Evolutionary conservation across 1,139 yeast species (phyloP), one percentile per base, ranked within the genome.

Genomic region (Yamadazyma buinensis): DNA sequence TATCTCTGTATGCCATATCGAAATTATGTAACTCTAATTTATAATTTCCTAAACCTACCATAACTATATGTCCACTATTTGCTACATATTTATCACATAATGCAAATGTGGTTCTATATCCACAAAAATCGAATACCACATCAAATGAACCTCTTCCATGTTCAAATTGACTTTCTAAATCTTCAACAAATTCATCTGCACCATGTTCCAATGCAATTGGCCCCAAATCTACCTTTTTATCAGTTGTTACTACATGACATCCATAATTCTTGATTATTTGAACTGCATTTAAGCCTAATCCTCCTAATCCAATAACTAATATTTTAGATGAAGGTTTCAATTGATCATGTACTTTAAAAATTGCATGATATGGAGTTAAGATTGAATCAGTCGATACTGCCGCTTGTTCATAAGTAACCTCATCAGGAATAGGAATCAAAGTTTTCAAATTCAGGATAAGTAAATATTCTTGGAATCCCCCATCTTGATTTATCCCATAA

Each of bases 371-470:
- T 6, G 78, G 77, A 1, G 78, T 73, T 41, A 73, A 57, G 2
- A 72, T 72, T 1, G 77, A 71, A 44, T 73, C 72, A 40, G 71
- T 63, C 11, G 76, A 60, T 7, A 68, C 71, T 0, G 79, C 78
- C 0, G 79, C 79, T 14, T 53, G 57, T 33, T 57, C 76, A 38
- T 59, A 69, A 12, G 63, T 46, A 3, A 74, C 71, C 3, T 57
- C 60, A 8, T 71, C 75, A 7, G 78, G 77, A 38, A 74, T 72
- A 1, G 67, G 68, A 28, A 69, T 47, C 41, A 71, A 53, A 2
- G 61, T 53, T 31, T 62, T 48, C 38, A 64, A 49, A 44, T 67
- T 65, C 9, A 48, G 46, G 12, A 70, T 57, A 43, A 67, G 49
- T 23, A 72, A 48, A 47, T 67, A 73, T 42, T 67, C 64, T 46